Conservation (phyloP, 306 rosid species). For the Senna tora region DNA sequence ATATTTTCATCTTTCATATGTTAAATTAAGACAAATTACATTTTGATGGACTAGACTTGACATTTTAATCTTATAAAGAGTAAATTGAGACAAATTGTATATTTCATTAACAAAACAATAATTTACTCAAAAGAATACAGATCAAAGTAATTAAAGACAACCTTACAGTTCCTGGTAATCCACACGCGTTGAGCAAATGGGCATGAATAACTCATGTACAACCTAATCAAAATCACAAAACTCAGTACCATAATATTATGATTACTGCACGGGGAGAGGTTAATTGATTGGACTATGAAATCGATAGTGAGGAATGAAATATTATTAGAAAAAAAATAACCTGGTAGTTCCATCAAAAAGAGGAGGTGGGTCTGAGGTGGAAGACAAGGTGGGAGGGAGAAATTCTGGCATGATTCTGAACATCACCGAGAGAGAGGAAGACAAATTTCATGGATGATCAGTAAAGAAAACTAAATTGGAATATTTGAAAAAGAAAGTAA, state of each 20-base stretch:
- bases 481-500: background rate
- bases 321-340: background rate
- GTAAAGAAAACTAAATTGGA: background rate
- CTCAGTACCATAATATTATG: background rate
- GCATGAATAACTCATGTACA: conserved; percentile 53
- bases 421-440: background rate
- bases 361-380: conserved; percentile 59
- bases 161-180: conserved; percentile 75
- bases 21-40: no score
- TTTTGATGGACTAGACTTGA: no score
- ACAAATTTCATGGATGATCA: background rate
- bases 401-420: conserved; percentile 41
- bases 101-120: no score
- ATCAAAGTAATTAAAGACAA: background rate
- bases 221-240: conserved; percentile 27
- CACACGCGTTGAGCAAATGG: conserved; percentile 77
- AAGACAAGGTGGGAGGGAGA: conserved; percentile 46
- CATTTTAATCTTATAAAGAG: no score
- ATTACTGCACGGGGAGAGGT: no score
- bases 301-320: no score
- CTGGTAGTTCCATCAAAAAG: conserved; percentile 74
- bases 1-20: no score
- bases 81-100: no score
- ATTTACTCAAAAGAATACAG: no score
- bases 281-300: no score